Base-by-base conservation (phyloP, 23 red algal genomes). In the Pyropia haitanensis region DNA sequence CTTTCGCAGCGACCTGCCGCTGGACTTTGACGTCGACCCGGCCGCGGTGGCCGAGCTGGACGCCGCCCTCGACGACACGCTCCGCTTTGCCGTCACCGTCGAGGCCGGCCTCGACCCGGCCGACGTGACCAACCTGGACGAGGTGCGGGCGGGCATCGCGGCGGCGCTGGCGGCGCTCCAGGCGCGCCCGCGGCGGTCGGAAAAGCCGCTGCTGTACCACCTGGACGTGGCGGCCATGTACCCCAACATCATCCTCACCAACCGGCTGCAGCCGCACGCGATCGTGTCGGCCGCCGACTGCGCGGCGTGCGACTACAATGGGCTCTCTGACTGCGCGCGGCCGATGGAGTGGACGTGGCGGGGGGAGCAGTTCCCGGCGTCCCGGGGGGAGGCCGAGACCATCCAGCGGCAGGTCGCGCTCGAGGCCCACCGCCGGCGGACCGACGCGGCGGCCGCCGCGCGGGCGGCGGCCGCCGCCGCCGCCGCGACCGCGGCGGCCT, bases 191-290 rank as follows among this genome's bases (percentile, higher is more conserved):
- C 46, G 5, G 55, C 74, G 64, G 4, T 27, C 34, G 0, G 94
- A 98, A 50, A 71, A 75, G 49, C 85, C 94, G 3, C 76, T 90
- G 50, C 85, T 98, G 23, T 90, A 90, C 65, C 94, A 98, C 55
- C 72, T 98, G 14, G 94, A 98, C 66, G 94, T 98, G 24, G 88
- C 81, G 2, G 94, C 94, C 23, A 98, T 98, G 94, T 98, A 98
- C 70, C 94, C 94, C 1, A 98, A 98, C 59, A 91, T 98, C 63
- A 98, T 98, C 27, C 67, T 98, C 24, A 98, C 94, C 28, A 98
- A 98, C 62, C 72, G 94, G 27, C 74, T 98, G 18, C 94, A 98
- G 26, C 94, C 94, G 14, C 85, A 98, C 58, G 94, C 94, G 14
- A 87, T 89, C 27, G 94, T 98, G 29, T 79, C 75, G 0, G 72